Conservation (phyloP, 139 green algal species). For the Micractinium sp. region DNA sequence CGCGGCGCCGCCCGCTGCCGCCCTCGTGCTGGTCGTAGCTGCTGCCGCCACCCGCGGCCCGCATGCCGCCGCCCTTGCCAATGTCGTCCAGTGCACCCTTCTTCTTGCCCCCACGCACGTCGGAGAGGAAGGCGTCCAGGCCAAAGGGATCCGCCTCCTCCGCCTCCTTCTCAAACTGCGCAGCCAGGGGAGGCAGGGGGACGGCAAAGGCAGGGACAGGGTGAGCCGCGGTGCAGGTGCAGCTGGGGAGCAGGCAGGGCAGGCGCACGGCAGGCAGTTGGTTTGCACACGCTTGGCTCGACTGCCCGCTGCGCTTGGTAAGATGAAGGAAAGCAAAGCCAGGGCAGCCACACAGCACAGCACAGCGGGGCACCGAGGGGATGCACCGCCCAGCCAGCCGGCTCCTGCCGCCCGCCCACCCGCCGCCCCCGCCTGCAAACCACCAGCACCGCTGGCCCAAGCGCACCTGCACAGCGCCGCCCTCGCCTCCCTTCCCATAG, state of each 20-base stretch:
- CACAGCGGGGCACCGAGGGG: too few relatives aligned
- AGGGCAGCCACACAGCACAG: neutral
- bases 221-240: too few relatives aligned
- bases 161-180: conserved; percentile 88
- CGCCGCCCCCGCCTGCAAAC: neutral
- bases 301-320: too few relatives aligned
- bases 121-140: conserved; percentile 88
- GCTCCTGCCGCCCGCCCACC: neutral
- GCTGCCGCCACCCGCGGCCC: conserved; percentile 69
- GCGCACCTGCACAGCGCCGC: conserved; percentile 32
- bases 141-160: conserved; percentile 95
- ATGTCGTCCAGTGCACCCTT: conserved; percentile 68
- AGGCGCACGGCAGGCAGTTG: too few relatives aligned
- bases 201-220: too few relatives aligned
- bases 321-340: too few relatives aligned
- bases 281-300: too few relatives aligned
- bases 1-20: conserved; percentile 50
- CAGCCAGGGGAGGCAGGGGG: too few relatives aligned
- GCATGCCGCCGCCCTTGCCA: conserved; percentile 72
- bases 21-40: conserved; percentile 61
- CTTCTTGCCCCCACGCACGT: conserved; percentile 73
- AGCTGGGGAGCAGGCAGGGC: too few relatives aligned
- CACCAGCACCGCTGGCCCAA: neutral
- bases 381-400: neutral
- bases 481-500: conserved; percentile 47